Evolutionary conservation across 495 filamentous ascomycete species (phyloP).

Genomic region (Tuber aestivum): DNA sequence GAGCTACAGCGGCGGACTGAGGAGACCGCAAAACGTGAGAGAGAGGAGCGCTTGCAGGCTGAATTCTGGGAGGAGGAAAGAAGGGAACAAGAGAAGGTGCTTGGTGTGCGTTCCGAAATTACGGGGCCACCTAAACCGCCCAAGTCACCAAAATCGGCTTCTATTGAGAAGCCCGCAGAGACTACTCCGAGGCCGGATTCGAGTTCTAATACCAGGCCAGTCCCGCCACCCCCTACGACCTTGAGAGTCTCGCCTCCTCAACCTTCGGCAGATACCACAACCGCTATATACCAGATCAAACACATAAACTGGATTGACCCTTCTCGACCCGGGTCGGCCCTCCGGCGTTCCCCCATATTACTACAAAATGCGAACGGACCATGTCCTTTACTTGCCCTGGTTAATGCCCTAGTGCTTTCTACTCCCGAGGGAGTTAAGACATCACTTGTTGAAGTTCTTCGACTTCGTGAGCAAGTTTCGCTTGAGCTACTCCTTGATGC

Average conservation of each 20-base stretch:
- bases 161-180: background rate
- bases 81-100: conserved; percentile 9
- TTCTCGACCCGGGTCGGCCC: conserved; percentile 24
- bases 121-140: conserved; percentile 23
- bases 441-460: conserved; percentile 67
- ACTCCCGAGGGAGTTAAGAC: conserved; percentile 60
- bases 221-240: conserved; percentile 1
- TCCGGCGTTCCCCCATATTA: conserved; percentile 67
- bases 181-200: background rate
- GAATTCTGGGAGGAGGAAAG: conserved; percentile 41
- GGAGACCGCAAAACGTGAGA: conserved; percentile 26
- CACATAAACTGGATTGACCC: conserved; percentile 36
- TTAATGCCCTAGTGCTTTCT: conserved; percentile 82
- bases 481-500: conserved; percentile 77
- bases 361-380: conserved; percentile 91
- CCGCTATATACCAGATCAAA: conserved; percentile 42
- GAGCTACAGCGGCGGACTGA: conserved; percentile 39
- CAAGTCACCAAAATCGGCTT: conserved; percentile 11
- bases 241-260: conserved; percentile 19
- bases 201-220: conserved; percentile 2
- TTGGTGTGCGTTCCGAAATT: conserved; percentile 9
- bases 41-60: conserved; percentile 31
- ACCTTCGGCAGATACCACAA: conserved; percentile 29
- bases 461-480: conserved; percentile 78
- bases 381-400: conserved; percentile 85